Evolutionary conservation across 331 rosid species (phyloP).

Genomic region (Dryas integrifolia): DNA sequence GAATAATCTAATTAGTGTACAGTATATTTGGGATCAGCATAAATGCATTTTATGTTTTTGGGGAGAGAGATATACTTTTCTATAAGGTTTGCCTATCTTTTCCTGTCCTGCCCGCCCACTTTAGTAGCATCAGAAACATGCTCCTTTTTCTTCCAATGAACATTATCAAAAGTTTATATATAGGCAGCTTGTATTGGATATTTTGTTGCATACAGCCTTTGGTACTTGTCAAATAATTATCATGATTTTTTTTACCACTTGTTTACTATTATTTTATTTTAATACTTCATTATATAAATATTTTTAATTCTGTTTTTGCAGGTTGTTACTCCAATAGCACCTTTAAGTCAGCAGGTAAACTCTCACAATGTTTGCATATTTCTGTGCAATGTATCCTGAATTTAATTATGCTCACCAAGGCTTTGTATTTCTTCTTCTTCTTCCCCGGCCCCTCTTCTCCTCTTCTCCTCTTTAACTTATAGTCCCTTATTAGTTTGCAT

Average conservation of each 20-base stretch:
- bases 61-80: no score
- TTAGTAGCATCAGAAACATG: conserved; percentile 1
- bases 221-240: no score
- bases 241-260: no score
- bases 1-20: no score
- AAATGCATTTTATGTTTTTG: no score
- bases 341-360: conserved; percentile 93
- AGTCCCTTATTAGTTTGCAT: neutral
- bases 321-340: conserved; percentile 99
- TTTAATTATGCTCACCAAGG: neutral
- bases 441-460: no score
- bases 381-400: neutral
- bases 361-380: conserved; percentile 1
- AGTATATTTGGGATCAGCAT: no score
- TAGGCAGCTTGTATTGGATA: neutral
- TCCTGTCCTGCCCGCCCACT: neutral
- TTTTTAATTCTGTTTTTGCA: conserved; percentile 32
- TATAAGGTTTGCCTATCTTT: neutral
- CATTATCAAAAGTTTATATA: neutral
- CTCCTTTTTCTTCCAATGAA: neutral
- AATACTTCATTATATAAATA: no score
- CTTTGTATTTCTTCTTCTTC: neutral
- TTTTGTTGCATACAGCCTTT: neutral
- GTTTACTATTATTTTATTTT: no score
- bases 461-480: neutral